Conservation (phyloP, 345 rosid genomes). For the Eutrema japonicum region DNA sequence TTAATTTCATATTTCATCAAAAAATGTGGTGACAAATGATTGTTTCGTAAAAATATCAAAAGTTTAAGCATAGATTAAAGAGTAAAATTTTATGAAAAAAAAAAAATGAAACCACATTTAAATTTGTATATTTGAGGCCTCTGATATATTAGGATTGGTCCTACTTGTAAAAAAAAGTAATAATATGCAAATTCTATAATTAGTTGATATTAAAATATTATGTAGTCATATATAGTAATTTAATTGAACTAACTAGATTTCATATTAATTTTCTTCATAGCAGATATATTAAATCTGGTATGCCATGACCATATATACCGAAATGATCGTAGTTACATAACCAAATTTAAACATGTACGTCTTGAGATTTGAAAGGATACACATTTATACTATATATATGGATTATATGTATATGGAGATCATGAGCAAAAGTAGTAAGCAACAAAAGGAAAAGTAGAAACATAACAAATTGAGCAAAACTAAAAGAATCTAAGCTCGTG, state of each 20-base stretch:
- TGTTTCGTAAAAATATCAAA: background rate
- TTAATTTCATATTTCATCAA: too few relatives aligned
- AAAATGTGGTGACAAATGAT: background rate
- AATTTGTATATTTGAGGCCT: background rate
- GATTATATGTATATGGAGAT: constrained; percentile 28
- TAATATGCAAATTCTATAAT: background rate
- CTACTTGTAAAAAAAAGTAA: background rate
- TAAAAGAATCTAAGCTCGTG: constrained; percentile 50
- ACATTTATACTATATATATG: constrained; percentile 32
- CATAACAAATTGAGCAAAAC: constrained; percentile 41
- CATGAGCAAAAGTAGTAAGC: constrained; percentile 41
- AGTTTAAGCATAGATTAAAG: background rate
- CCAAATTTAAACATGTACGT: constrained; percentile 39
- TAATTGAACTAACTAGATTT: background rate
- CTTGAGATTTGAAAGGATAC: constrained; percentile 32
- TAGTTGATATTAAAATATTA: background rate
- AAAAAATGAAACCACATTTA: background rate
- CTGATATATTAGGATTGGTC: background rate
- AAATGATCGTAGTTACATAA: constrained; percentile 30
- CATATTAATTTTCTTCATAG: constrained; percentile 12
- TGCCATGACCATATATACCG: constrained; percentile 26
- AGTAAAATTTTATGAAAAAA: too few relatives aligned
- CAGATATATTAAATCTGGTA: constrained; percentile 28
- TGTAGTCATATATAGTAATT: background rate
- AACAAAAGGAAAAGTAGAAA: constrained; percentile 35